phyloP scores from a whole-genome alignment of 305 asterid genomes.

The Petunia hybrid region DNA sequence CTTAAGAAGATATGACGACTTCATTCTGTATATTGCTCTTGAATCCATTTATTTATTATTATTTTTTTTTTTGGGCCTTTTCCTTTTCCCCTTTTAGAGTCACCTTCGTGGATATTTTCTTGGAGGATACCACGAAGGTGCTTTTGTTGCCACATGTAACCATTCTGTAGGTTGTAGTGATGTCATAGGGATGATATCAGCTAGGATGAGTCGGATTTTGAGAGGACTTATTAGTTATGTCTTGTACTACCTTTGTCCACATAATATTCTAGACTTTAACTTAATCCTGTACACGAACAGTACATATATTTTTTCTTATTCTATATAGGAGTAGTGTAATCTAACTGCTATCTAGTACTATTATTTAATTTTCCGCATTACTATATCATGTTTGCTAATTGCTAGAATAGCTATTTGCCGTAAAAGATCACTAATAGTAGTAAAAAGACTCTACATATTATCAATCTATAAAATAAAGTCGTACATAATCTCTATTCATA shows the following conservation, averaged over 20 bases:
- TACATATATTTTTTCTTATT: too few species aligned
- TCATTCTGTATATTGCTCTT: constrained; percentile 19
- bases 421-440: too few species aligned
- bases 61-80: not conserved
- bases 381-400: too few species aligned
- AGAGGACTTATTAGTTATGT: not conserved
- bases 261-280: not conserved
- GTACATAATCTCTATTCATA: not conserved
- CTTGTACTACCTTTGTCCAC: constrained; percentile 5
- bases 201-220: not conserved
- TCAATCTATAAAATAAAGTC: too few species aligned
- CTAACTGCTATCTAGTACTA: too few species aligned
- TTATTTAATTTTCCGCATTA: too few species aligned
- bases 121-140: constrained; percentile 40
- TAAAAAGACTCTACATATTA: too few species aligned
- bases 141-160: constrained; percentile 30
- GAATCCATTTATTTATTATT: constrained; percentile 24
- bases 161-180: not conserved
- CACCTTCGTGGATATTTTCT: constrained; percentile 44
- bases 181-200: constrained; percentile 2
- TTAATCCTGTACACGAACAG: not conserved
- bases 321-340: too few species aligned
- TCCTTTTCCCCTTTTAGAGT: not conserved
- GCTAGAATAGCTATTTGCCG: too few species aligned
- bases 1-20: not conserved